Conservation (phyloP, 2,329 filamentous ascomycete species). For the Furcasterigmium furcatum region DNA sequence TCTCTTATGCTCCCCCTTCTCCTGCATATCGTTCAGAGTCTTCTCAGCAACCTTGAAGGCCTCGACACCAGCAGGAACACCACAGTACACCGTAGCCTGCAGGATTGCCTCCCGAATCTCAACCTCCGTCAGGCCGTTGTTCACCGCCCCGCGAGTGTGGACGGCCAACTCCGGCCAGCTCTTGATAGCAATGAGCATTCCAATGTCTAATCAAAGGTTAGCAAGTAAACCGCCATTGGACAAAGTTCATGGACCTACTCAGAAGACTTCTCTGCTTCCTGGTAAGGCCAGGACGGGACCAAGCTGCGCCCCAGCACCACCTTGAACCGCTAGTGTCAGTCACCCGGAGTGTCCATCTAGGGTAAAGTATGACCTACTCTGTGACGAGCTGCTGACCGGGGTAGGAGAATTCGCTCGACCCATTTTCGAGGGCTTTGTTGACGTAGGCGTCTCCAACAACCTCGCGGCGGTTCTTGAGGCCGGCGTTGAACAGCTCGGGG, state of each 20-base stretch:
- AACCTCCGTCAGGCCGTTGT: constrained; percentile 56
- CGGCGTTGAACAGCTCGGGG: constrained; percentile 50
- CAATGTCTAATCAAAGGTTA: constrained; percentile 49
- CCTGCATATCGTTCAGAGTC: constrained; percentile 18
- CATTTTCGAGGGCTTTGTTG: constrained; percentile 48
- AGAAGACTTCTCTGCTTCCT: constrained; percentile 57
- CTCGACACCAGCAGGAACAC: constrained; percentile 35
- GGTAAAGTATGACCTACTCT: constrained; percentile 32
- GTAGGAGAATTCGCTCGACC: constrained; percentile 51
- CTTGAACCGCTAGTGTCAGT: not conserved
- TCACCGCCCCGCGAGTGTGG: constrained; percentile 58
- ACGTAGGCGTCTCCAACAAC: constrained; percentile 60
- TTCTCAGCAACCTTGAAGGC: constrained; percentile 22
- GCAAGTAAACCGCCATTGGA: not conserved
- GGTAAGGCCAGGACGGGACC: constrained; percentile 59
- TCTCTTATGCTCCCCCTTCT: constrained; percentile 19
- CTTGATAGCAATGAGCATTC: constrained; percentile 61
- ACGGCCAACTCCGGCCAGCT: constrained; percentile 54
- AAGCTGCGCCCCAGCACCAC: constrained; percentile 56
- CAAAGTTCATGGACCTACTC: too few relatives aligned
- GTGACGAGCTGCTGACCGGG: constrained; percentile 61
- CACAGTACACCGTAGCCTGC: constrained; percentile 38
- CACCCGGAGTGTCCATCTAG: not conserved
- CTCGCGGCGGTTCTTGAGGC: constrained; percentile 53
- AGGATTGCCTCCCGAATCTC: constrained; percentile 50